Evolutionary conservation across 2,329 filamentous ascomycete species (phyloP).

Genomic region (Emmonsiellopsis sp.): DNA sequence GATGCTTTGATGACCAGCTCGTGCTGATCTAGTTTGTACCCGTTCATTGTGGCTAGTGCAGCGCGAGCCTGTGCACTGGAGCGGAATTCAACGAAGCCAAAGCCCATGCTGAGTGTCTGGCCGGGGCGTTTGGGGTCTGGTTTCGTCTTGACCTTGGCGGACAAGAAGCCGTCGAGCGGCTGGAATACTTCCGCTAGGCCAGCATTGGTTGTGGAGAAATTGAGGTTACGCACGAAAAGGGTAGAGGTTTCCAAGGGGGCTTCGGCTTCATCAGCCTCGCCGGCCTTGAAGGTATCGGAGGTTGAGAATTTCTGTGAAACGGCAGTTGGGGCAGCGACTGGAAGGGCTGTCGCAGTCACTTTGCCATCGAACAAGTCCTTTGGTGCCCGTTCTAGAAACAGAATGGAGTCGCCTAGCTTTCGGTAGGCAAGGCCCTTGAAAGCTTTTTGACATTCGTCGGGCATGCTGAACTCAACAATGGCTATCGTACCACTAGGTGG

Average conservation of each 20-base stretch:
- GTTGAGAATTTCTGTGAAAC: constrained; percentile 33
- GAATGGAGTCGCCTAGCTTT: constrained; percentile 78
- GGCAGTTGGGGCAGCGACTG: constrained; percentile 20
- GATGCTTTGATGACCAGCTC: constrained; percentile 76
- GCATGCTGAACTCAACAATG: constrained; percentile 76
- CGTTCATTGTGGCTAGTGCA: constrained; percentile 78
- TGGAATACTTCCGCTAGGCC: constrained; percentile 68
- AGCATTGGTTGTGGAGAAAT: constrained; percentile 76
- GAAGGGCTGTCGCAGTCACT: constrained; percentile 23
- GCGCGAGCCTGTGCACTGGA: constrained; percentile 68
- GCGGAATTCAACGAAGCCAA: constrained; percentile 86
- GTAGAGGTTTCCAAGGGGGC: constrained; percentile 56
- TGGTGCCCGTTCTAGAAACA: constrained; percentile 91
- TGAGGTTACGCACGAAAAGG: constrained; percentile 86
- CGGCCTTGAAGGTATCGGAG: constrained; percentile 27
- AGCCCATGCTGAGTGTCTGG: constrained; percentile 90
- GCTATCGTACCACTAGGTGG: constrained; percentile 88
- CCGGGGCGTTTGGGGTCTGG: constrained; percentile 82
- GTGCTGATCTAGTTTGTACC: constrained; percentile 77
- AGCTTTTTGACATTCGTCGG: constrained; percentile 70
- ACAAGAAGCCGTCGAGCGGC: constrained; percentile 76
- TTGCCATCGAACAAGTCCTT: constrained; percentile 59
- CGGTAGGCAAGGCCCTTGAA: constrained; percentile 81
- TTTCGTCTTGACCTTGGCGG: constrained; percentile 86
- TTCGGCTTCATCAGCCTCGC: constrained; percentile 28